Base-by-base conservation (phyloP, 352 stramenopile species). In the Pythium folliculosum region DNA sequence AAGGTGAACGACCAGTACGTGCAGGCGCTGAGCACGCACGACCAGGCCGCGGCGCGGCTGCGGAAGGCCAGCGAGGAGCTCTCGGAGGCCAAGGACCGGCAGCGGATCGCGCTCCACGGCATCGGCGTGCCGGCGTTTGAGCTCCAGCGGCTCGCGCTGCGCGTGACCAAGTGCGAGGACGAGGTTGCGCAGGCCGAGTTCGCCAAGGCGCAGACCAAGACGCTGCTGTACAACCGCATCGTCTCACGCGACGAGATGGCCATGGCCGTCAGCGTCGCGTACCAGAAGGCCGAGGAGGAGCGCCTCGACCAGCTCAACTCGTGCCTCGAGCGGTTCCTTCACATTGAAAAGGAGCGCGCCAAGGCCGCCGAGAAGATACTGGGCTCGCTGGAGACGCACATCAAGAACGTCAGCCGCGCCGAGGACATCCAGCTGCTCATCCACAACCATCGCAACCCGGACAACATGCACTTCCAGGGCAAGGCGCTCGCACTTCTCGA, bases 381-480 rank as follows among this genome's bases (percentile, higher is more conserved):
- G 14, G 47, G 55, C 21, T 74, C 74, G 10, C 67, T 95, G 0
- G 82, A 91, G 55, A 77, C 70, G 10, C 84, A 91, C 30, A 76
- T 92, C 43, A 69, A 77, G 23, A 76, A 74, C 60, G 70, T 91
- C 21, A 89, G 84, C 66, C 85, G 85, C 23, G 77, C 84, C 3
- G 87, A 92, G 48, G 87, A 95, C 68, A 91, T 95, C 23, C 87
- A 95, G 54, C 59, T 95, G 44, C 60, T 94, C 21, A 94, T 95
- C 60, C 81, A 95, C 70, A 95, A 92, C 51, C 84, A 84, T 44
- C 82, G 84, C 1, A 87, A 95, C 64, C 82, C 85, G 1, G 87
- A 95, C 65, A 95, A 92, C 49, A 83, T 95, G 84, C 87, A 95
- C 58, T 95, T 95, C 60, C 87, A 95, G 51, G 87, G 87, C 8